phyloP scores from a whole-genome alignment of 768 basidiomycete species.

The Tylopilus subfusipes region DNA sequence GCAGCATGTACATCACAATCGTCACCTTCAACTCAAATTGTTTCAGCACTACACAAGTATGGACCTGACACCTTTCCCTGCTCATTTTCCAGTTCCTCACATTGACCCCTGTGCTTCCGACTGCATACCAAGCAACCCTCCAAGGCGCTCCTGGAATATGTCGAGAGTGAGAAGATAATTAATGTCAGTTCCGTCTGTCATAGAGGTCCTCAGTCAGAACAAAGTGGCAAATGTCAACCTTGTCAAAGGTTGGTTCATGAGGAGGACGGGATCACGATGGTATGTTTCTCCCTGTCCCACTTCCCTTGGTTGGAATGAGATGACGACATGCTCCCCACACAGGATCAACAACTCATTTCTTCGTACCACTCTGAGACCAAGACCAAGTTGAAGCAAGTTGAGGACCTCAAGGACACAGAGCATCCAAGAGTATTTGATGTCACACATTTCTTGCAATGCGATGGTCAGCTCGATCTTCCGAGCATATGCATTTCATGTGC shows the following conservation, averaged over 20 bases:
- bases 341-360: conserved; percentile 9
- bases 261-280: conserved; percentile 77
- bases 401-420: no score
- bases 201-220: conserved; percentile 86
- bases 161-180: conserved; percentile 78
- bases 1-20: conserved; percentile 4
- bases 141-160: conserved; percentile 64
- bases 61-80: conserved; percentile 77
- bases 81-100: conserved; percentile 92
- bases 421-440: no score
- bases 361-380: conserved; percentile 37
- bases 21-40: conserved; percentile 44
- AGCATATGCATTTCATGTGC: conserved; percentile 69
- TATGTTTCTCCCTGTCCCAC: conserved; percentile 36
- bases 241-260: conserved; percentile 87
- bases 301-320: not conserved
- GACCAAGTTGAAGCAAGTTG: no score
- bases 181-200: conserved; percentile 86
- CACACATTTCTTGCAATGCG: no score
- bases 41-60: conserved; percentile 72
- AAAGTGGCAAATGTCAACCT: conserved; percentile 87
- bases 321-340: no score
- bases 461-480: no score
- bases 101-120: conserved; percentile 68
- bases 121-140: conserved; percentile 68